Evolutionary conservation across 208 protist species (phyloP), one percentile per base, ranked within the genome.

Genomic region (Leishmania arabica): DNA sequence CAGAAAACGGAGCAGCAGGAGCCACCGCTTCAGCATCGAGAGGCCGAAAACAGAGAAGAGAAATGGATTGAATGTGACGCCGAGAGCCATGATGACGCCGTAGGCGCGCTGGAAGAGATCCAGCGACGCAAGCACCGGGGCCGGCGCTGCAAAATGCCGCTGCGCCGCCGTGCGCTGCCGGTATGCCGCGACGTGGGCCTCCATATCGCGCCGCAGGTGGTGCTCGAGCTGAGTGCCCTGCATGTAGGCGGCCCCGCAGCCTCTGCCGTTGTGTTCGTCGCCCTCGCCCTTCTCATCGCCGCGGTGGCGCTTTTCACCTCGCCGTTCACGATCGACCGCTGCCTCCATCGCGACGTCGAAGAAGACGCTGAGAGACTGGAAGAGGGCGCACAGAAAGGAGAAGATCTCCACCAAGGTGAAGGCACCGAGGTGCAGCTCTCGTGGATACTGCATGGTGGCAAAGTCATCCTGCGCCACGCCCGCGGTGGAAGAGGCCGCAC

Each of bases 21-120:
- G 85, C 88, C 86, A 93, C 21, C 89, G 87, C 80, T 97, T 97
- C 82, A 95, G 79, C 60, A 89, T 78, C 6, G 89, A 89, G 34
- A 97, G 82, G 34, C 84, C 78, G 78, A 91, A 93, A 62, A 95
- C 79, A 66, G 92, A 91, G 71, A 94, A 90, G 47, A 91, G 73
- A 73, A 97, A 95, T 0, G 93, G 91, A 82, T 97, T 97, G 83
- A 95, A 97, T 37, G 92, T 97, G 27, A 97, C 93, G 19, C 93
- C 93, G 51, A 97, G 86, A 31, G 85, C 78, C 86, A 95, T 92
- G 56, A 95, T 86, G 80, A 96, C 86, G 62, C 84, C 83, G 81
- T 95, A 96, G 40, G 86, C 83, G 47, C 92, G 90, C 78, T 89
- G 78, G 78, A 94, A 95, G 75, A 95, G 86, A 8, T 77, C 75